Percentiles rank a stretch among this genome's conserved stretches.
Conservation (phyloP, 352 stramenopile species). For the Pythium aristosporum region DNA sequence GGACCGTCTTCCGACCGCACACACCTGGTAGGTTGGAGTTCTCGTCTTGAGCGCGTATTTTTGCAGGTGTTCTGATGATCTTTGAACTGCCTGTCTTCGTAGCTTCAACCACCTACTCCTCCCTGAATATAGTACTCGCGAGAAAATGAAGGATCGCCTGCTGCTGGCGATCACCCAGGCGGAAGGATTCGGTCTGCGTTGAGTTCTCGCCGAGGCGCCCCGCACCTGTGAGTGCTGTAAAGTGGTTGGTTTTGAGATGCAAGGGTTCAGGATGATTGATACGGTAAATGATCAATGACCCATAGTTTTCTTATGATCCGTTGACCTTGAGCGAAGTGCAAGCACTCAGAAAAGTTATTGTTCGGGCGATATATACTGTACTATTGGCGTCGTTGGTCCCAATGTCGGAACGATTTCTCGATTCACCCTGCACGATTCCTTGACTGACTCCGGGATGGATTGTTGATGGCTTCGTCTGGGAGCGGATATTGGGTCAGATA, state of each 20-base stretch:
- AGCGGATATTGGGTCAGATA: slow-evolving; percentile 17
- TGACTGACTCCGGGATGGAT: slow-evolving; percentile 3
- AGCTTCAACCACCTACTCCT: slow-evolving; percentile 90
- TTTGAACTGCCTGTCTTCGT: slow-evolving; percentile 5
- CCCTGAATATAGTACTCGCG: slow-evolving; percentile 68
- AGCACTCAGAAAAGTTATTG: no score
- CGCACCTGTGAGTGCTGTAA: no score
- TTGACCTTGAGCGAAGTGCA: no score
- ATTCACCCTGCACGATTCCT: not conserved
- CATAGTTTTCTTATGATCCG: not conserved
- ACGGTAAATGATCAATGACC: not conserved
- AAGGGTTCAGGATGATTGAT: not conserved
- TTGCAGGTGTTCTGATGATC: not conserved
- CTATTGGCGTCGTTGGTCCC: no score
- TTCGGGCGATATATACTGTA: no score
- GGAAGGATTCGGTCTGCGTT: slow-evolving; percentile 83
- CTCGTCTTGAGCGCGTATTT: not conserved
- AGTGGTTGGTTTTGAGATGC: not conserved
- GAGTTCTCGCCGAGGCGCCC: not conserved
- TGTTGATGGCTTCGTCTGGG: slow-evolving; percentile 9
- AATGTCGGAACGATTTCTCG: no score
- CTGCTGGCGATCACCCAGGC: slow-evolving; percentile 79
- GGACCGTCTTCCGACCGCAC: slow-evolving; percentile 77
- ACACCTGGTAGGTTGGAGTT: slow-evolving; percentile 65
- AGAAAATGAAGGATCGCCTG: slow-evolving; percentile 83